Evolutionary conservation across 768 basidiomycete species (phyloP).

Genomic region (Ramaria rubella): DNA sequence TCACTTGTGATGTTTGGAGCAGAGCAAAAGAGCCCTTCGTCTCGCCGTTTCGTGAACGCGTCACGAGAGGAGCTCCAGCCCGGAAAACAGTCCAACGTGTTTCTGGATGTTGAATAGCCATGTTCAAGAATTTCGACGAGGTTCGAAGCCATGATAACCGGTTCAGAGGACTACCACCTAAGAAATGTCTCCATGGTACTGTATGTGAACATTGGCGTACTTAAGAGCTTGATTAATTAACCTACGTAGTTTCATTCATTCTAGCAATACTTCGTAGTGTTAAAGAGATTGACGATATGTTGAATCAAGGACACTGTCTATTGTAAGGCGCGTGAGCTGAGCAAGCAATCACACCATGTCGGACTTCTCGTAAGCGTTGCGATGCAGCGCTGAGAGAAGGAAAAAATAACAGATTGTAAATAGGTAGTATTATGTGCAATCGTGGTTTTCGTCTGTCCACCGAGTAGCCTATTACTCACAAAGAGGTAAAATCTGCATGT

Average conservation of each 20-base stretch:
- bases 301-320: not conserved
- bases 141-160: slow-evolving; percentile 76
- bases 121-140: slow-evolving; percentile 70
- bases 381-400: not conserved
- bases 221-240: not conserved
- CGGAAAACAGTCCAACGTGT: slow-evolving; percentile 80
- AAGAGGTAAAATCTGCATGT: not conserved
- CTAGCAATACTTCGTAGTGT: not conserved
- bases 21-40: slow-evolving; percentile 38
- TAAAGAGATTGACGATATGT: not conserved
- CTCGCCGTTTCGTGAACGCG: slow-evolving; percentile 25
- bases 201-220: not conserved
- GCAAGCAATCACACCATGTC: not conserved
- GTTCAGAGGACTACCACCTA: slow-evolving; percentile 65
- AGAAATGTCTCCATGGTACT: slow-evolving; percentile 29
- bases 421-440: not conserved
- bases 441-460: not conserved
- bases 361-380: not conserved
- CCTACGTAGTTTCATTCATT: slow-evolving; percentile 2
- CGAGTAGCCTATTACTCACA: not conserved
- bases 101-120: slow-evolving; percentile 49
- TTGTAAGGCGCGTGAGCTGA: not conserved
- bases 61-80: slow-evolving; percentile 58
- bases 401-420: not conserved
- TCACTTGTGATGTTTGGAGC: slow-evolving; percentile 56